Evolutionary conservation across 2,329 filamentous ascomycete genomes (phyloP).

Genomic region (Ophiostoma perfectum): DNA sequence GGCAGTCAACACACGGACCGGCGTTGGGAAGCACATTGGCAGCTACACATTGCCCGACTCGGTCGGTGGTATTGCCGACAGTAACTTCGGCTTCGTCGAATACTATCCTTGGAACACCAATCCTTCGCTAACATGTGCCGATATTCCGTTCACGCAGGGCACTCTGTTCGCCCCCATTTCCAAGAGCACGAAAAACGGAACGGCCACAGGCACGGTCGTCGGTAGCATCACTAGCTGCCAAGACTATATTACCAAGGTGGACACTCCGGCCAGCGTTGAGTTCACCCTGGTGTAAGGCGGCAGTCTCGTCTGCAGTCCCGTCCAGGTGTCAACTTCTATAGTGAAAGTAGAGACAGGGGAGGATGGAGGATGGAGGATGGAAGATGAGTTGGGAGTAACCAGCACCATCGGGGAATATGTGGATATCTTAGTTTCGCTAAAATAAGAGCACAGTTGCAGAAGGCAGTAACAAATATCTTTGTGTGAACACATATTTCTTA

Average conservation of each 20-base stretch:
- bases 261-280: not conserved
- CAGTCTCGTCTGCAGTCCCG: not conserved
- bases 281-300: not conserved
- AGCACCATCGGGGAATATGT: not conserved
- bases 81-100: not conserved
- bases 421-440: not conserved
- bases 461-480: not conserved
- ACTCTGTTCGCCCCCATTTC: not conserved
- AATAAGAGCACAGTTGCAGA: not conserved
- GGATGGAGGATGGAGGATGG: not conserved
- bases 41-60: not conserved
- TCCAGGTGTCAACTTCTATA: not conserved
- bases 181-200: not conserved
- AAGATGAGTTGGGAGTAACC: not conserved
- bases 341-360: too few species aligned
- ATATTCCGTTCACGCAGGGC: not conserved
- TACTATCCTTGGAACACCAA: not conserved
- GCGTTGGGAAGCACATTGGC: not conserved
- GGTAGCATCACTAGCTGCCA: not conserved
- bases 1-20: not conserved
- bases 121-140: not conserved
- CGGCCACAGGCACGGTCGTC: not conserved
- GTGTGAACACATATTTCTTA: not conserved
- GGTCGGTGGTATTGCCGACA: not conserved
- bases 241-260: not conserved